Evolutionary conservation across 2,329 filamentous ascomycete species (phyloP).

Genomic region (Myriangium duriaei): DNA sequence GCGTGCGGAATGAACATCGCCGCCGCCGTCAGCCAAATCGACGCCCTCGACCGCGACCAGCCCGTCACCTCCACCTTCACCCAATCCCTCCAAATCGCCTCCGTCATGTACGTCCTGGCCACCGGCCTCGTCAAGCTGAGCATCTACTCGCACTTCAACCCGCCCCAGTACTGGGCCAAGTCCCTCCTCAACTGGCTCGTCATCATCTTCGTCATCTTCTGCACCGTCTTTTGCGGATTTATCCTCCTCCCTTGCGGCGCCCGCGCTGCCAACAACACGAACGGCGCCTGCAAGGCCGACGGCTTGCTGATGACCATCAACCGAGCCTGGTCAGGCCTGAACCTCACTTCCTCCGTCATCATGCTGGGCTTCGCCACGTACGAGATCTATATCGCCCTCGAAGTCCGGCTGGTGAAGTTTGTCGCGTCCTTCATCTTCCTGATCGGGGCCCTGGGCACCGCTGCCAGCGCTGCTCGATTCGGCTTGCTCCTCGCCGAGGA

Average conservation of each 20-base stretch:
- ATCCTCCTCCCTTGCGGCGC: conserved; percentile 9
- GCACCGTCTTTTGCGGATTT: conserved; percentile 3
- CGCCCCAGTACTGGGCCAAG: background rate
- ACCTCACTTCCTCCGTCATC: conserved; percentile 2
- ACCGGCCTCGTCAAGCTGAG: background rate
- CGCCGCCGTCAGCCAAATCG: conserved; percentile 1
- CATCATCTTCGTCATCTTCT: conserved; percentile 1
- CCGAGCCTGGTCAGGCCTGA: conserved; percentile 1
- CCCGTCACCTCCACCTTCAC: conserved; percentile 2
- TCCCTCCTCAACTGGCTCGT: conserved; percentile 1
- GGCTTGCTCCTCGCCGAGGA: background rate
- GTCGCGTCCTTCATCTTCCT: background rate
- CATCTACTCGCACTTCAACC: conserved; percentile 1
- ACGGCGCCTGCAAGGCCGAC: conserved; percentile 1
- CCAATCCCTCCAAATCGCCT: background rate
- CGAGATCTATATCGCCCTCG: conserved; percentile 3
- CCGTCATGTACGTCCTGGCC: conserved; percentile 3
- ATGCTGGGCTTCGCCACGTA: conserved; percentile 1
- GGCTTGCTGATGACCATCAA: background rate
- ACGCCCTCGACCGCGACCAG: background rate
- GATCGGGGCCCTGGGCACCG: background rate
- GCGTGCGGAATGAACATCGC: conserved; percentile 1
- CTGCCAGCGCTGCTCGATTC: background rate
- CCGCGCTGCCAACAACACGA: conserved; percentile 3
- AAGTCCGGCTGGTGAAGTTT: background rate